phyloP scores from a whole-genome alignment of 352 stramenopile genomes.

The Albugo candida region DNA sequence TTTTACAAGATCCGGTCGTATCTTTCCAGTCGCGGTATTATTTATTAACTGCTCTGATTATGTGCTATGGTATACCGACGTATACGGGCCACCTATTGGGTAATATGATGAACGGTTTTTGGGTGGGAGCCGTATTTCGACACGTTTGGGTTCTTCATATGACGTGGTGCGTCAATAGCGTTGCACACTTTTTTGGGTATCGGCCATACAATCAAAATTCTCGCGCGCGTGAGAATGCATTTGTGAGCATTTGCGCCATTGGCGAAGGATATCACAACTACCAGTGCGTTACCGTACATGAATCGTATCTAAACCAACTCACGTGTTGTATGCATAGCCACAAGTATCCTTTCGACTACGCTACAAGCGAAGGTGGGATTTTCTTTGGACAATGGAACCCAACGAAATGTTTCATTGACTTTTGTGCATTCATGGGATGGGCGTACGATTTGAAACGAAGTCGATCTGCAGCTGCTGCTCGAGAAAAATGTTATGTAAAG shows the following conservation, averaged over 20 bases:
- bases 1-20: conserved; percentile 88
- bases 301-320: conserved; percentile 1
- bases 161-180: conserved; percentile 98
- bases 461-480: conserved; percentile 51
- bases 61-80: conserved; percentile 93
- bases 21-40: conserved; percentile 93
- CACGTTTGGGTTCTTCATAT: conserved; percentile 95
- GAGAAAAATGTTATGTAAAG: conserved; percentile 13
- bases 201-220: conserved; percentile 95
- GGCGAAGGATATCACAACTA: conserved; percentile 98
- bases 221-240: conserved; percentile 90
- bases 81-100: conserved; percentile 81
- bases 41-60: conserved; percentile 72
- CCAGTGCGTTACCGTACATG: conserved; percentile 41
- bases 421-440: conserved; percentile 80
- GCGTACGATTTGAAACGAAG: conserved; percentile 91
- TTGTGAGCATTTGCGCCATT: conserved; percentile 89
- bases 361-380: conserved; percentile 92
- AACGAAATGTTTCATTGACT: conserved; percentile 95
- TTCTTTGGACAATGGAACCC: conserved; percentile 93
- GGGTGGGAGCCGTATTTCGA: conserved; percentile 87
- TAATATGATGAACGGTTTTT: conserved; percentile 88
- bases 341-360: conserved; percentile 98
- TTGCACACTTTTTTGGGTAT: conserved; percentile 96
- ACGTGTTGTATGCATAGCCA: conserved; percentile 37